phyloP scores from a whole-genome alignment of 1,139 yeast species.

The Eremothecium sinecaudum region DNA sequence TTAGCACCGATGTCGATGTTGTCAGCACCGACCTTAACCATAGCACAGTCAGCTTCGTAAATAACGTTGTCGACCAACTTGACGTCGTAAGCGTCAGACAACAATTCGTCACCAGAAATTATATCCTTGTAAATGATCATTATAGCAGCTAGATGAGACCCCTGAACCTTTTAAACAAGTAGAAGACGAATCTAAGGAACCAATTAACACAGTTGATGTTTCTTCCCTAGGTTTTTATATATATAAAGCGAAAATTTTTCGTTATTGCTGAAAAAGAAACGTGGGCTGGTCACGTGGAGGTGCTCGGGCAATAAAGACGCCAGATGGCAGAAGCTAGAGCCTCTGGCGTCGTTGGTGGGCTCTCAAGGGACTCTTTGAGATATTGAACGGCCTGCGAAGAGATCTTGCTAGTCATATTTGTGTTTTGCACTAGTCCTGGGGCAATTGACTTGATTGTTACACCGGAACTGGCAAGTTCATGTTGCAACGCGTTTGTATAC shows the following conservation, averaged over 20 bases:
- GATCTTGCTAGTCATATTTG: constrained; percentile 52
- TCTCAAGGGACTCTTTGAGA: constrained; percentile 6
- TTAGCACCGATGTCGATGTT: constrained; percentile 98
- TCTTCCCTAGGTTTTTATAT: no score
- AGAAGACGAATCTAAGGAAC: no score
- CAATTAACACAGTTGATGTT: no score
- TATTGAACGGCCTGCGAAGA: constrained; percentile 9
- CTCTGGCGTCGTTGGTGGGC: constrained; percentile 3
- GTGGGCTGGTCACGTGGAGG: background rate
- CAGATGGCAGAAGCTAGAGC: constrained; percentile 10
- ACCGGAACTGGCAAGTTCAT: constrained; percentile 44
- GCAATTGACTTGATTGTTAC: constrained; percentile 56
- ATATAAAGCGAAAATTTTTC: background rate
- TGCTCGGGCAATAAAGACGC: constrained; percentile 8
- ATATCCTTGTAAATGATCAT: constrained; percentile 51
- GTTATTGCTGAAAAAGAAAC: background rate
- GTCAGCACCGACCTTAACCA: constrained; percentile 81
- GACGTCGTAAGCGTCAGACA: constrained; percentile 94
- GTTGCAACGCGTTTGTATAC: constrained; percentile 53
- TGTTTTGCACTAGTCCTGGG: constrained; percentile 65
- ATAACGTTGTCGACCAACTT: constrained; percentile 80
- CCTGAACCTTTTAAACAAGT: no score
- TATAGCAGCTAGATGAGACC: constrained; percentile 5
- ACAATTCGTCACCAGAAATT: constrained; percentile 88
- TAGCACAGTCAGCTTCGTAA: constrained; percentile 93